Conservation (phyloP, 2,329 filamentous ascomycete genomes). For the Fusarium liriodendri region DNA sequence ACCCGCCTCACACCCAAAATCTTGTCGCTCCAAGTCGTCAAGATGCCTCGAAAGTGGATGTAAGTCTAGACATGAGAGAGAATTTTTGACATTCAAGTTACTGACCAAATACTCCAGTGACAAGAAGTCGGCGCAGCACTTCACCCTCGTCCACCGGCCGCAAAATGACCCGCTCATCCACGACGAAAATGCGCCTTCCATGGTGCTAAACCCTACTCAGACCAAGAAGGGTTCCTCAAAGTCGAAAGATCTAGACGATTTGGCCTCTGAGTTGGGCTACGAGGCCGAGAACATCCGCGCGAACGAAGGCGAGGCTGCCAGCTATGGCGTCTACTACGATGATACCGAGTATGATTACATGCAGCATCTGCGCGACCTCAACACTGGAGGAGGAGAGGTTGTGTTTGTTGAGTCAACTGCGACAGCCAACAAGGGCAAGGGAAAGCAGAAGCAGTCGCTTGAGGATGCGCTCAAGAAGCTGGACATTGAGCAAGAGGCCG, state of each 20-base stretch:
- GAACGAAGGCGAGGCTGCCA: slow-evolving; percentile 97
- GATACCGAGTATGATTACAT: slow-evolving; percentile 99
- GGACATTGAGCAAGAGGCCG: slow-evolving; percentile 65
- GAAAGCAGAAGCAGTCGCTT: slow-evolving; percentile 79
- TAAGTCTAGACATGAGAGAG: slow-evolving; percentile 43
- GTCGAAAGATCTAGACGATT: slow-evolving; percentile 77
- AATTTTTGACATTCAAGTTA: not conserved
- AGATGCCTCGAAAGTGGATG: slow-evolving; percentile 83
- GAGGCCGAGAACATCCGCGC: slow-evolving; percentile 74
- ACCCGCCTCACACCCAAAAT: slow-evolving; percentile 19
- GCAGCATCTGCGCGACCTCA: slow-evolving; percentile 96
- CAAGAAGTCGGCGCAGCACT: slow-evolving; percentile 94
- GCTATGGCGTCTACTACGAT: slow-evolving; percentile 93
- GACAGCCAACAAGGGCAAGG: slow-evolving; percentile 75
- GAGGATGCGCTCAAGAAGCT: slow-evolving; percentile 82
- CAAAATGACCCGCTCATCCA: slow-evolving; percentile 98
- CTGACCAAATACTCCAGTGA: slow-evolving; percentile 57
- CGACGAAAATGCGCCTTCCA: slow-evolving; percentile 87
- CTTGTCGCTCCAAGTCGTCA: slow-evolving; percentile 49
- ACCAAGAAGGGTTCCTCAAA: slow-evolving; percentile 54
- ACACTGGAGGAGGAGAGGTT: slow-evolving; percentile 76
- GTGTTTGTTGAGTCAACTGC: slow-evolving; percentile 84
- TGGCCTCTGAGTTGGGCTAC: slow-evolving; percentile 79
- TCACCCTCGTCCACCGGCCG: slow-evolving; percentile 92
- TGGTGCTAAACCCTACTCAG: slow-evolving; percentile 83